Conservation (phyloP, 2,329 filamentous ascomycete genomes). For the Penicillium sp. region DNA sequence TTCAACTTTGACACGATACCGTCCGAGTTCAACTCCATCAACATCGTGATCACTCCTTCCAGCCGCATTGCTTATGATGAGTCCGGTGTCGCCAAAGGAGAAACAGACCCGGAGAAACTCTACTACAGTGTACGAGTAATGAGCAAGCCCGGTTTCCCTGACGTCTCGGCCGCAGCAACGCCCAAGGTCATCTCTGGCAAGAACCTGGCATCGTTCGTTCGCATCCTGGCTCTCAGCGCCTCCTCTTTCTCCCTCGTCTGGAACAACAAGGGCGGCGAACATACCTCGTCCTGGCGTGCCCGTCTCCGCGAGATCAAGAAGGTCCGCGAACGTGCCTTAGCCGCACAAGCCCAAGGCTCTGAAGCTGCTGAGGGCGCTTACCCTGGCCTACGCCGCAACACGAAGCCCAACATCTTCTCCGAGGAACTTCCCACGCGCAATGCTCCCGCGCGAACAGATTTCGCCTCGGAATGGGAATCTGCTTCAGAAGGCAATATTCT, state of each 20-base stretch:
- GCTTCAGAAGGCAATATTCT: slow-evolving; percentile 39
- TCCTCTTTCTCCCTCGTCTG: slow-evolving; percentile 94
- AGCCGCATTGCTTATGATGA: slow-evolving; percentile 35
- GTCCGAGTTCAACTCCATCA: slow-evolving; percentile 93
- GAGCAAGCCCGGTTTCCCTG: slow-evolving; percentile 83
- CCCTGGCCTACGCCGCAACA: slow-evolving; percentile 35
- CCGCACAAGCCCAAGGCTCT: slow-evolving; percentile 28
- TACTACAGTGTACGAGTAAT: slow-evolving; percentile 92
- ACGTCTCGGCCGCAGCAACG: slow-evolving; percentile 85
- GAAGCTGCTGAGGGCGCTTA: slow-evolving; percentile 34
- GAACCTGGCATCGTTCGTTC: slow-evolving; percentile 80
- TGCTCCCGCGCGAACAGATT: slow-evolving; percentile 34
- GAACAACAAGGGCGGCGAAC: slow-evolving; percentile 71
- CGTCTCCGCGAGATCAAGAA: slow-evolving; percentile 81
- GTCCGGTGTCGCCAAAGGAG: slow-evolving; percentile 37
- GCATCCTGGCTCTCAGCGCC: slow-evolving; percentile 86
- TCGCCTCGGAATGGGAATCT: slow-evolving; percentile 38
- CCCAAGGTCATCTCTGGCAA: slow-evolving; percentile 84
- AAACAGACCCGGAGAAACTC: slow-evolving; percentile 37
- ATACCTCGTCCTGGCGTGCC: slow-evolving; percentile 86
- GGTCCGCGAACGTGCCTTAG: slow-evolving; percentile 62
- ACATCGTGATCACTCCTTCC: slow-evolving; percentile 92
- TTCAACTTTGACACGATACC: slow-evolving; percentile 92
- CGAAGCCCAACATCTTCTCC: slow-evolving; percentile 39
- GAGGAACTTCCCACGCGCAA: slow-evolving; percentile 36